phyloP scores from a whole-genome alignment of 1,284 basidiomycete genomes.

The Malassezia caprae region DNA sequence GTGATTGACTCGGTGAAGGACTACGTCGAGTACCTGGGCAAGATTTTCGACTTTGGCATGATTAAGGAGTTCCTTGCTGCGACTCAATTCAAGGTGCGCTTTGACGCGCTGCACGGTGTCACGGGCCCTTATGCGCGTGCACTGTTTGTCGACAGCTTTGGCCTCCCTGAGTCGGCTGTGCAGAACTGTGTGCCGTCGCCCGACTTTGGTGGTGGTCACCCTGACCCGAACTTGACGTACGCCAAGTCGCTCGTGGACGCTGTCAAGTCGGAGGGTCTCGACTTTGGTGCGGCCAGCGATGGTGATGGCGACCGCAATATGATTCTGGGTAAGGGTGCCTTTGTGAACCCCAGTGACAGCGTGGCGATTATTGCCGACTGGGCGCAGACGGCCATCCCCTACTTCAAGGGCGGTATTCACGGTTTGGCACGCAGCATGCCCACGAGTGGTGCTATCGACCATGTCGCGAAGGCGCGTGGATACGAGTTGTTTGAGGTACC shows the following conservation, averaged over 20 bases:
- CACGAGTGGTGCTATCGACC: slow-evolving; percentile 89
- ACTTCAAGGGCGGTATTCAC: slow-evolving; percentile 85
- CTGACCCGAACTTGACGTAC: slow-evolving; percentile 96
- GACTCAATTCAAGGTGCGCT: slow-evolving; percentile 66
- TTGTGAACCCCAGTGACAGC: slow-evolving; percentile 92
- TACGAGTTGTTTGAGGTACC: slow-evolving; percentile 91
- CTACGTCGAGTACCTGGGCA: slow-evolving; percentile 72
- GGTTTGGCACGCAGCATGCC: slow-evolving; percentile 95
- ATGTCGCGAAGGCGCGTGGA: slow-evolving; percentile 88
- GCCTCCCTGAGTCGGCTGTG: slow-evolving; percentile 66
- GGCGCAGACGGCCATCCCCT: slow-evolving; percentile 82
- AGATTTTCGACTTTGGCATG: slow-evolving; percentile 86
- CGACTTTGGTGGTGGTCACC: slow-evolving; percentile 93
- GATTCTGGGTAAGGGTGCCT: slow-evolving; percentile 97
- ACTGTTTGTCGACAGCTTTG: slow-evolving; percentile 75
- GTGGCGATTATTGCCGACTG: slow-evolving; percentile 98
- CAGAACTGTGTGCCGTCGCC: slow-evolving; percentile 86
- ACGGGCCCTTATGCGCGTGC: slow-evolving; percentile 90
- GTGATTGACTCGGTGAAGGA: slow-evolving; percentile 90
- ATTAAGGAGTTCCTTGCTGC: slow-evolving; percentile 80
- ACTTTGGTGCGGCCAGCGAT: slow-evolving; percentile 91
- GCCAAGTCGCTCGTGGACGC: slow-evolving; percentile 85
- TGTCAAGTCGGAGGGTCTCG: slow-evolving; percentile 75
- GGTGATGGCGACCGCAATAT: slow-evolving; percentile 98
- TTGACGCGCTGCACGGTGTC: slow-evolving; percentile 92